Base-by-base conservation (phyloP, 495 filamentous ascomycete genomes). In the Parathielavia hyrcaniae region DNA sequence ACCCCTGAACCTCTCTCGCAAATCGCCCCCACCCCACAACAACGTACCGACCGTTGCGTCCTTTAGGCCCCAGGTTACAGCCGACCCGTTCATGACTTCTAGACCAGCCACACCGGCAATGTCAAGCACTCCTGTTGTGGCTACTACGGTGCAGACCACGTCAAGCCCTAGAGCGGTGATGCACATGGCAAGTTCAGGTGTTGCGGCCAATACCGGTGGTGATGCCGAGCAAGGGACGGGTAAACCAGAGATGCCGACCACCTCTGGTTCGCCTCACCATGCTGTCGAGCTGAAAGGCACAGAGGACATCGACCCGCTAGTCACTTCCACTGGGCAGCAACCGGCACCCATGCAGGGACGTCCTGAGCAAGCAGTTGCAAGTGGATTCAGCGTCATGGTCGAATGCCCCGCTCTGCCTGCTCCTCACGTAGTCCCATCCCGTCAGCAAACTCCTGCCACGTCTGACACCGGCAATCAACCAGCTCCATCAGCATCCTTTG, bases 1-100 rank as follows among this genome's bases (percentile, higher is more conserved):
- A 35, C 67, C 67, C 13, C 23, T 66, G 39, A 69, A 58, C 1
- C 46, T 66, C 14, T 46, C 46, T 48, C 65, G 61, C 44, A 65
- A 59, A 17, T 26, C 58, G 11, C 39, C 58, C 32, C 26, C 56
- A 14, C 23, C 40, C 13, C 35, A 48, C 30, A 59, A 26, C 55
- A 47, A 19, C 16, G 5, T 43, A 10, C 53, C 53, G 34, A 50
- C 22, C 22, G 7, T 36, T 38, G 7, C 32, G 49, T 19, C 58
- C 26, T 19, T 53, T 12, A 55, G 32, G 5, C 46, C 40, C 5
- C 35, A 54, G 0, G 23, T 30, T 16, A 12, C 52, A 56, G 32
- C 52, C 35, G 20, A 56, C n/a, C 35, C 41, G 3, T 50, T 39
- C 10, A 12, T 39, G 14, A 44, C 46, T 17, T 26, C 39, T 0